A percentile compares a stretch with the other conserved stretches of the same genome.
These are phyloP conservation scores for Eucalyptus shirleyi DNA, from an alignment of 345 rosid genomes.

Conservation along the genomic window DNA sequence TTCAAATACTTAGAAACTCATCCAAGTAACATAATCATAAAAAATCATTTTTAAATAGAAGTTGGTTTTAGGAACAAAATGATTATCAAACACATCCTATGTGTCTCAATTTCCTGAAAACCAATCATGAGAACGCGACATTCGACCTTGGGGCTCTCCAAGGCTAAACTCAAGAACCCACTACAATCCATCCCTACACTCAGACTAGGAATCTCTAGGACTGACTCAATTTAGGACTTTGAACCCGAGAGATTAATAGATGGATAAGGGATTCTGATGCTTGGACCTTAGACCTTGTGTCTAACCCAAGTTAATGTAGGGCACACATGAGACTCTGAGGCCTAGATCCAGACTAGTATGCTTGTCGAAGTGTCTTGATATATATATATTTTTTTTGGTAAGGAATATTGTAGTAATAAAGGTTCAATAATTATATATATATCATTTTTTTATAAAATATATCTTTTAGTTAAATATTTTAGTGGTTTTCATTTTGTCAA, in stretches of 20 bases:
- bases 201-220: background rate
- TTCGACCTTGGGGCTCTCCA: background rate
- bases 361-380: background rate
- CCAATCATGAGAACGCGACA: background rate
- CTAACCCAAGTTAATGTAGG: background rate
- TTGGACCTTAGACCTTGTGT: background rate
- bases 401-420: background rate
- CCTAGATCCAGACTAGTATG: background rate
- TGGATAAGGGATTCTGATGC: background rate
- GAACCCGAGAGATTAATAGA: background rate
- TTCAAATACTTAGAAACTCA: too few species aligned
- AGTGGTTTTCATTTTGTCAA: too few species aligned
- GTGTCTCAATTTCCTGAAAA: background rate
- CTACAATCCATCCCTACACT: background rate
- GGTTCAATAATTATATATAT: background rate
- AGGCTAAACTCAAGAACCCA: background rate
- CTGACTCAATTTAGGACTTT: background rate
- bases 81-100: too few species aligned
- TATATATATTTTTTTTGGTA: background rate
- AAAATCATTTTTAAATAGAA: too few species aligned
- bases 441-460: too few species aligned
- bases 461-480: too few species aligned
- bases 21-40: rapidly evolving
- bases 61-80: too few species aligned
- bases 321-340: background rate